Base-by-base conservation (phyloP, 768 basidiomycete species). In the Boletus eberwhitei region DNA sequence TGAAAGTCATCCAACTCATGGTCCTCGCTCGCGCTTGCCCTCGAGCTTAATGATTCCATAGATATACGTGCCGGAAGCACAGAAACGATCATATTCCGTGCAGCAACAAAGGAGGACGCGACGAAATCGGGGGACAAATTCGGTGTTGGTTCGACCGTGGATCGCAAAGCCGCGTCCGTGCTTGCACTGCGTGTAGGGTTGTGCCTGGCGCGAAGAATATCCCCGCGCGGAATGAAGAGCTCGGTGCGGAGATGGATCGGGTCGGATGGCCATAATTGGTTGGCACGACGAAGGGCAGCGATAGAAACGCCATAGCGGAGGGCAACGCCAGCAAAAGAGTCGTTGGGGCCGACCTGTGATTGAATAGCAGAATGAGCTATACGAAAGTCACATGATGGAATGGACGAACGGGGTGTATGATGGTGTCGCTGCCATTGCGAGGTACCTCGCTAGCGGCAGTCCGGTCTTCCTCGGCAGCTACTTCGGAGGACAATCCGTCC, bases 211-310 rank as follows among this genome's bases (percentile, higher is more conserved):
- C 37, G 55, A 40, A 45, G 50, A 5, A 39, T 16, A 35, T 67
- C 38, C 21, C 61, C 58, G 1, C 48, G 59, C 0, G 95, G 93
- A 53, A 98, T 87, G 63, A 89, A 86, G 35, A 97, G 82, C 7
- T 83, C 77, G 43, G 85, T 84, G 29, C 95, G 88, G 34, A 94
- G 80, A 72, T 96, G 92, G 43, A 99, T 89, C 1, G 92, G 81
- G 67, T 98, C 97, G 8, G 90, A 88, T 7, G 92, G 70, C 97
- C 97, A 99, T 8, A 99, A 76, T 59, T 94, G 91, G 70, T 99
- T 99, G 45, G 86, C 86, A 61, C 85, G 79, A 45, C 95, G 86
- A 13, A 99, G 79, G 14, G 88, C 86, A 26, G 90, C 80, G 50
- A 97, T 76, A 17, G 86, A 81, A 50, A 96, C 87, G 2, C 91